Conservation (phyloP, 768 basidiomycete genomes). For the Boletus vinaceobasis region DNA sequence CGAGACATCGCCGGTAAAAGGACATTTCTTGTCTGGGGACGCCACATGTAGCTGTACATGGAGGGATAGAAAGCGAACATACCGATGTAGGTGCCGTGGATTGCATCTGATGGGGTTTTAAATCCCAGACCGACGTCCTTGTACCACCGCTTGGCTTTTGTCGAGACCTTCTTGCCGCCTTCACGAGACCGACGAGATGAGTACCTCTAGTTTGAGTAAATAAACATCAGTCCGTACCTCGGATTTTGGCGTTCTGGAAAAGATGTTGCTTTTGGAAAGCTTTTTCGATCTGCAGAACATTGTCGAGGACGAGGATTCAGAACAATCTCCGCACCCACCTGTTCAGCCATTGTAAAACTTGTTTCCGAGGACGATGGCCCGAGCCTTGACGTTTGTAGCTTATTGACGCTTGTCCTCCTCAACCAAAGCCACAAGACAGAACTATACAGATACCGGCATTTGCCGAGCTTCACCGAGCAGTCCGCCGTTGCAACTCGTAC, state of each 20-base stretch:
- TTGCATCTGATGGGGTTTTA: conserved; percentile 94
- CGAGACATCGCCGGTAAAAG: conserved; percentile 94
- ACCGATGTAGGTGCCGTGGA: conserved; percentile 96
- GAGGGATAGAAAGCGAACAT: conserved; percentile 32
- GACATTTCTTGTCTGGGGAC: conserved; percentile 94
- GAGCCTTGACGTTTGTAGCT: not conserved
- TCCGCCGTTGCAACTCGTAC: too few relatives aligned
- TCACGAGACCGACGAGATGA: conserved; percentile 15
- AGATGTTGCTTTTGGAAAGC: conserved; percentile 97
- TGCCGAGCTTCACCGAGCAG: conserved; percentile 19
- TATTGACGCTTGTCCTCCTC: not conserved
- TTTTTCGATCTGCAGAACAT: conserved; percentile 75
- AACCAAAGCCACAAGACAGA: conserved; percentile 34
- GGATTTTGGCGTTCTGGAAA: conserved; percentile 95
- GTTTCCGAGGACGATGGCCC: conserved; percentile 5
- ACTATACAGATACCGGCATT: conserved; percentile 42
- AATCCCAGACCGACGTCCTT: conserved; percentile 97
- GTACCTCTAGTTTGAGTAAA: conserved; percentile 1
- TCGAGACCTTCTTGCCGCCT: conserved; percentile 86
- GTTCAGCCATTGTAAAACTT: conserved; percentile 53
- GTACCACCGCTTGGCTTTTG: conserved; percentile 97
- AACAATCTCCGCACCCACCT: conserved; percentile 37
- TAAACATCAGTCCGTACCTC: conserved; percentile 56
- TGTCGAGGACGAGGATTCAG: not conserved
- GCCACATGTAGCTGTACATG: not conserved